phyloP scores from a whole-genome alignment of 768 basidiomycete genomes.

The Russula emetica region DNA sequence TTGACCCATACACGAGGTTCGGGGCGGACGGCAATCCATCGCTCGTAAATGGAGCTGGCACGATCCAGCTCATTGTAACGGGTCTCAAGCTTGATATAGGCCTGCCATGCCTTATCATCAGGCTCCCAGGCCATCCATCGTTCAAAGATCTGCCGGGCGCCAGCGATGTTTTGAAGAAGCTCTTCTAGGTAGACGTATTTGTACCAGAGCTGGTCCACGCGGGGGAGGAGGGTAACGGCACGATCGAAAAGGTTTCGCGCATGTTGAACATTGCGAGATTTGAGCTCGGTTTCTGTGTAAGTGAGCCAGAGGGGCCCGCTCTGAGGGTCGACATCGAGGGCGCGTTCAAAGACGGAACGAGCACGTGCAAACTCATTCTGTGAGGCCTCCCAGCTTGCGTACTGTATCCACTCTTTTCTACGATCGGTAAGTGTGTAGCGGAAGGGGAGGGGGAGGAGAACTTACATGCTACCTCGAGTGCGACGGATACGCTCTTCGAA shows the following conservation, averaged over 20 bases:
- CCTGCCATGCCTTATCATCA: slow-evolving; percentile 99
- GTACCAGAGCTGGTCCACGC: slow-evolving; percentile 98
- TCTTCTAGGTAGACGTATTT: slow-evolving; percentile 99
- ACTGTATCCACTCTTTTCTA: slow-evolving; percentile 85
- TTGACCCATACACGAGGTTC: slow-evolving; percentile 62
- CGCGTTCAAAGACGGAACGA: slow-evolving; percentile 93
- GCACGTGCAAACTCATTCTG: slow-evolving; percentile 96
- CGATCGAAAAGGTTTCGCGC: slow-evolving; percentile 96
- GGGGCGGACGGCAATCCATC: slow-evolving; percentile 74
- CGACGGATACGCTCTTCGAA: slow-evolving; percentile 86
- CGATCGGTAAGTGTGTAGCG: slow-evolving; percentile 9
- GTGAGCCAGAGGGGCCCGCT: slow-evolving; percentile 89
- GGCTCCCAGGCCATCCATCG: slow-evolving; percentile 99
- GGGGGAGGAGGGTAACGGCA: slow-evolving; percentile 92
- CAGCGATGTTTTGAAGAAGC: slow-evolving; percentile 90
- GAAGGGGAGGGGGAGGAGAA: slow-evolving; percentile 19
- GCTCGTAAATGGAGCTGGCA: slow-evolving; percentile 88
- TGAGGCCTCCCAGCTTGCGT: slow-evolving; percentile 88
- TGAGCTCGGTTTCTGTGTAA: slow-evolving; percentile 97
- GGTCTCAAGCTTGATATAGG: slow-evolving; percentile 97
- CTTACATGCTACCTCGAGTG: slow-evolving; percentile 76
- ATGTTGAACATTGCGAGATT: slow-evolving; percentile 95
- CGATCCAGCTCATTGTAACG: slow-evolving; percentile 89
- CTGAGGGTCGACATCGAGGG: slow-evolving; percentile 90
- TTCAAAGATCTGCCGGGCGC: slow-evolving; percentile 96